phyloP scores from a whole-genome alignment of 2,329 filamentous ascomycete genomes.

The Dactylellina parvicollis region DNA sequence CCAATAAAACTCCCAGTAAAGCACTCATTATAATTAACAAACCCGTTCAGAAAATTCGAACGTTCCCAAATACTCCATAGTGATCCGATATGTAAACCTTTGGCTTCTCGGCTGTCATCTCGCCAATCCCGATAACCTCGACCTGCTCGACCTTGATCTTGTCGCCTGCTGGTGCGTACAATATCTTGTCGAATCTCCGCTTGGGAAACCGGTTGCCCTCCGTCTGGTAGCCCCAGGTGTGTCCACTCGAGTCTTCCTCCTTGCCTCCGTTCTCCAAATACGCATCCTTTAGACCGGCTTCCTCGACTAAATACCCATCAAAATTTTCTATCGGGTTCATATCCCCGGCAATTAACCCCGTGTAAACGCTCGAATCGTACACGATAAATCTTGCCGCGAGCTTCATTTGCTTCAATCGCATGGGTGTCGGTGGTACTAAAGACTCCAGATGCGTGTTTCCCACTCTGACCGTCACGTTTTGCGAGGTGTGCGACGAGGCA shows the following conservation, averaged over 20 bases:
- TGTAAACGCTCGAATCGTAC: conserved; percentile 61
- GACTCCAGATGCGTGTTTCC: conserved; percentile 71
- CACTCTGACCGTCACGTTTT: conserved; percentile 62
- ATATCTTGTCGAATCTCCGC: conserved; percentile 44
- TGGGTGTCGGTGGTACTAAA: conserved; percentile 64
- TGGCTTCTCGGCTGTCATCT: conserved; percentile 37
- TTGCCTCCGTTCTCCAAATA: conserved; percentile 66
- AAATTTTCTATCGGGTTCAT: conserved; percentile 70
- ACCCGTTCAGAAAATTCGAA: conserved; percentile 28
- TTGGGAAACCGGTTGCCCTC: conserved; percentile 34
- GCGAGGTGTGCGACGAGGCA: conserved; percentile 14
- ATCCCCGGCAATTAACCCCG: conserved; percentile 67
- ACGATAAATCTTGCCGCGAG: conserved; percentile 63
- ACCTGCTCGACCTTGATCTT: conserved; percentile 44
- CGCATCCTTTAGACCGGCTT: conserved; percentile 66
- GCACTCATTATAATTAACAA: conserved; percentile 2
- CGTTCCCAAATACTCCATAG: conserved; percentile 41
- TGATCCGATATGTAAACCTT: conserved; percentile 48
- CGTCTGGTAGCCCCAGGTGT: conserved; percentile 69
- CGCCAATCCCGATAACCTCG: conserved; percentile 31
- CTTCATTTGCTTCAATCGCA: conserved; percentile 65
- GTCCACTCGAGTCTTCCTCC: conserved; percentile 66
- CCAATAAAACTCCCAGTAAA: conserved; percentile 1
- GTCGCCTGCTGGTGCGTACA: conserved; percentile 37
- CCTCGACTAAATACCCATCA: conserved; percentile 64